Base-by-base conservation (phyloP, 2,329 filamentous ascomycete species). In the Colletotrichum sansevieriae region DNA sequence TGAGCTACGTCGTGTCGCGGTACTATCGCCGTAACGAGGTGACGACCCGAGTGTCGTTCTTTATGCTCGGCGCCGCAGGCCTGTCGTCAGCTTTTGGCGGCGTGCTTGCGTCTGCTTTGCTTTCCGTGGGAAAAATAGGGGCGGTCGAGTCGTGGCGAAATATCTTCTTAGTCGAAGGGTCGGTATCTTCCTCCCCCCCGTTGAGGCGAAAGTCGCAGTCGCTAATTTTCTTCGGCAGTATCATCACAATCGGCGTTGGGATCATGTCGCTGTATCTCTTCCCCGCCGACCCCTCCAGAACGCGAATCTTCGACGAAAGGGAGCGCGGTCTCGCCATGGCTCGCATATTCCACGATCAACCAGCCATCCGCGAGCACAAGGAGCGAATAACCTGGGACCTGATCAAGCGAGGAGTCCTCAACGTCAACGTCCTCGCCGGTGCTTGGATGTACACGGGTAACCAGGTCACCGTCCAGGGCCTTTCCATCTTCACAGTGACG, bases 41-140 rank as follows among this genome's bases (percentile, higher is more conserved):
- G 43, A 83, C 85, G 72, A 79, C 91, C 74, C 84, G 89, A 0
- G 77, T 91, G 1, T 86, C 88, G 0, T 78, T 91, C 3, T 92
- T 91, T 75, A 88, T 91, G 58, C 87, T 91, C 35, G 81, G 79
- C 22, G 90, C 89, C 82, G 87, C 89, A 0, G 87, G 89, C 0
- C 79, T 92, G 0, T 89, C 90, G 0, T 89, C 89, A 9, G 89
- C 89, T 0, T 91, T 92, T 70, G 90, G 91, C 2, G 91, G 90
- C 0, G 82, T 92, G 0, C 78, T 92, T 1, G 85, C 85, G 0
- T 88, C 84, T 1, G 71, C 69, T 0, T 57, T 75, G 41, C 67
- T 75, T 2, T 71, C 74, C 3, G 8, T 75, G 18, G 72, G 70
- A 2, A 69, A 56, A 22, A 74, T 75, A 20, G 73, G 74, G 13